Evolutionary conservation across 192 early-diverging fungal genomes (phyloP).

Genomic region (Rhizophlyctis rosea): DNA sequence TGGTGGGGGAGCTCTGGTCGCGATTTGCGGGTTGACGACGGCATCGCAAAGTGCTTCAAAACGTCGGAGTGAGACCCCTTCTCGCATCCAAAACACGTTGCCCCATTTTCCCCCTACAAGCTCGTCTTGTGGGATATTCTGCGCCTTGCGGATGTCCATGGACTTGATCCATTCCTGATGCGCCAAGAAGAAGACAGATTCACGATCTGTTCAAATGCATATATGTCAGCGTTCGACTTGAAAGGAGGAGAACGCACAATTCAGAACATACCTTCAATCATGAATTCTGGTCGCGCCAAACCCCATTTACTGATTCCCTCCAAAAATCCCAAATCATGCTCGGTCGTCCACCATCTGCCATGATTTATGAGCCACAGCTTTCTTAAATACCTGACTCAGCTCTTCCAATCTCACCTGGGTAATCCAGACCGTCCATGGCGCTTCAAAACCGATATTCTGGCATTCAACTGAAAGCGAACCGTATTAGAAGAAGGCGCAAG

Average conservation of each 20-base stretch:
- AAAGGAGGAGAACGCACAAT: not conserved
- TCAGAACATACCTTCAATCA: constrained; percentile 50
- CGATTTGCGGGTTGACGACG: constrained; percentile 17
- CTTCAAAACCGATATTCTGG: constrained; percentile 23
- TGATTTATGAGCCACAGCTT: not conserved
- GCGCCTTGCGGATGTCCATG: constrained; percentile 19
- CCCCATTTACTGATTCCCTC: constrained; percentile 71
- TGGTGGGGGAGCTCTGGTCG: too few species aligned
- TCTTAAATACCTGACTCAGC: too few species aligned
- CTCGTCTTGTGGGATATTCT: constrained; percentile 17
- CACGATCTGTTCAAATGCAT: constrained; percentile 27
- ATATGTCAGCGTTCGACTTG: not conserved
- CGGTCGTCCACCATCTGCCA: constrained; percentile 70
- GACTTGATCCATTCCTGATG: constrained; percentile 44
- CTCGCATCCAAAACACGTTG: constrained; percentile 53
- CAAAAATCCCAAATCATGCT: constrained; percentile 66
- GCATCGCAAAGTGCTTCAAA: constrained; percentile 44
- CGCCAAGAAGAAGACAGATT: constrained; percentile 36
- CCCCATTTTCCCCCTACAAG: constrained; percentile 38
- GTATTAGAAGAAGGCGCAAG: not conserved
- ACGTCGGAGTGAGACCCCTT: constrained; percentile 41
- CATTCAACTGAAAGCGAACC: constrained; percentile 30
- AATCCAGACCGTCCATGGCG: constrained; percentile 40
- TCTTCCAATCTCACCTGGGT: constrained; percentile 34
- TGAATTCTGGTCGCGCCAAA: constrained; percentile 61